Conservation (phyloP, 2,329 filamentous ascomycete species). For the Claviceps fusiformis region DNA sequence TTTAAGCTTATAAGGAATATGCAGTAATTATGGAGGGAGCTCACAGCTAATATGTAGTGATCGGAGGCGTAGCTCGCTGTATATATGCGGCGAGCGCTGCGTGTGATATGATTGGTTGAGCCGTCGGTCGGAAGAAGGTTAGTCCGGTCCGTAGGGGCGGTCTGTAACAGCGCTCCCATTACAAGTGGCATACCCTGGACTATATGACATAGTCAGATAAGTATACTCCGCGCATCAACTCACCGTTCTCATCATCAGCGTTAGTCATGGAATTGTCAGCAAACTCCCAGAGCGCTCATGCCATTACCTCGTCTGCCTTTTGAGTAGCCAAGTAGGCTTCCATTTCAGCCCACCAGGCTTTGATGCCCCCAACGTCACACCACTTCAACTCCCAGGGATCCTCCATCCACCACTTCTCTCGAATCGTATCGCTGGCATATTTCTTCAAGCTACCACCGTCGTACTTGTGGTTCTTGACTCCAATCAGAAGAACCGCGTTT, state of each 20-base stretch:
- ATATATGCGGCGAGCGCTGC: no score
- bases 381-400: conserved; percentile 31
- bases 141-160: no score
- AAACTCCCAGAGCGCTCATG: background rate
- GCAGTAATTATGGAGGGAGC: no score
- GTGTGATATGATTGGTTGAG: no score
- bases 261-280: background rate
- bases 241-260: background rate
- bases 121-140: no score
- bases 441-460: conserved; percentile 34
- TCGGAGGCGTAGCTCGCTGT: no score
- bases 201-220: no score
- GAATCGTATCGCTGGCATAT: conserved; percentile 26
- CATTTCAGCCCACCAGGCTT: conserved; percentile 29
- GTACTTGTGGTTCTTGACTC: conserved; percentile 44
- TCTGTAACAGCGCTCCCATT: no score
- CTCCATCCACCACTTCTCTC: conserved; percentile 37
- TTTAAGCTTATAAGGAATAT: no score
- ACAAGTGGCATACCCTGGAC: no score
- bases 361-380: conserved; percentile 34
- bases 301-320: conserved; percentile 2
- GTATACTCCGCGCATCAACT: background rate
- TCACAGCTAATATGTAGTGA: no score
- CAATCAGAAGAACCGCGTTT: conserved; percentile 35
- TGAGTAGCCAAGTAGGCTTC: conserved; percentile 8